Conservation (phyloP, 2,329 filamentous ascomycete species). For the Cercospora berteroae region DNA sequence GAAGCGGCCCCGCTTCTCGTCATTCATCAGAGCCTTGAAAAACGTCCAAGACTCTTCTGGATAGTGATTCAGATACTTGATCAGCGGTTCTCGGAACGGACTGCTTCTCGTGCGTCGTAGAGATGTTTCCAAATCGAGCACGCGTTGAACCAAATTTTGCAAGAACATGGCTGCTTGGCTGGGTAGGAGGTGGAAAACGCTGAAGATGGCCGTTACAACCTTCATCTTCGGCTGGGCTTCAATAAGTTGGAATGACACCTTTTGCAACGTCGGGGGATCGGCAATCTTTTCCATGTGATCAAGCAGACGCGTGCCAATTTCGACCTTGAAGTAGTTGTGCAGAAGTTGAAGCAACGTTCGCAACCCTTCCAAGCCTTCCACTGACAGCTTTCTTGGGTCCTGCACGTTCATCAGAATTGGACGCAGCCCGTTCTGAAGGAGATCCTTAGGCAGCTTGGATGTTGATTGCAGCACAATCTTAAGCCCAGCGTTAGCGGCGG, state of each 20-base stretch:
- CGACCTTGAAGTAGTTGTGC: conserved; percentile 98
- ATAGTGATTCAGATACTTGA: conserved; percentile 92
- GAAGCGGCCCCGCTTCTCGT: conserved; percentile 85
- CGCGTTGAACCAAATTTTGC: conserved; percentile 81
- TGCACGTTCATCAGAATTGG: conserved; percentile 96
- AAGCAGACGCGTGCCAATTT: conserved; percentile 88
- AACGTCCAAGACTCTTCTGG: conserved; percentile 82
- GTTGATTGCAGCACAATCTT: conserved; percentile 84
- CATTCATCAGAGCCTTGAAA: conserved; percentile 74
- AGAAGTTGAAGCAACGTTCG: conserved; percentile 84
- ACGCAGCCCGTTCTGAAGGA: conserved; percentile 88
- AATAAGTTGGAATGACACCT: conserved; percentile 89
- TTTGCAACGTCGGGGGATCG: conserved; percentile 74
- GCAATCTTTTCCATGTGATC: conserved; percentile 92
- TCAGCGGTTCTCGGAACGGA: conserved; percentile 84
- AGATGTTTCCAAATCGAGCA: conserved; percentile 82
- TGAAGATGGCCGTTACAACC: conserved; percentile 89
- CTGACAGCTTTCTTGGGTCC: conserved; percentile 84
- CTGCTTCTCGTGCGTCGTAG: conserved; percentile 84
- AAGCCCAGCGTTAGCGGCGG: conserved; percentile 86
- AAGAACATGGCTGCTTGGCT: conserved; percentile 88
- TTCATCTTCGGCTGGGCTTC: conserved; percentile 93
- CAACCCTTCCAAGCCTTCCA: conserved; percentile 85
- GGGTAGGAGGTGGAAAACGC: conserved; percentile 95
- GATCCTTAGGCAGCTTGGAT: conserved; percentile 88